Evolutionary conservation across 345 rosid genomes (phyloP), one percentile per base, ranked within the genome.

Genomic region (Garcia nutans): DNA sequence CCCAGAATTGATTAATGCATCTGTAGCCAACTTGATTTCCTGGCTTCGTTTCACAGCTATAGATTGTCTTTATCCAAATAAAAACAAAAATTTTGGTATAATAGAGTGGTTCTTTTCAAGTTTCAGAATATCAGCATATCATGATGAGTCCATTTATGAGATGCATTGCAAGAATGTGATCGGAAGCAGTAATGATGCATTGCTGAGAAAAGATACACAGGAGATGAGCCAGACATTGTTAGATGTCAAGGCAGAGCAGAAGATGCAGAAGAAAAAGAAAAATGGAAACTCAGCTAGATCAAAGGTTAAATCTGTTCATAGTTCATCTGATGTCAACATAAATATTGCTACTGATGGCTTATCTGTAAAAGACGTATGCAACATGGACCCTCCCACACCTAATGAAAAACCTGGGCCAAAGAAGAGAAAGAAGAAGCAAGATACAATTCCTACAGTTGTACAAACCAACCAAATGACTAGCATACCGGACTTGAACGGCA

Each of bases 101-200:
- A 57, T 73, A n/a, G 95, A 86, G 73, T 88, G 93, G 96, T 89
- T 95, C 86, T 90, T 92, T 83, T 87, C 96, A 76, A 90, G 80
- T 82, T 91, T 90, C 78, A 89, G 99, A 85, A 91, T 88, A 70
- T 91, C 89, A 0, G 76, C 70, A 63, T 89, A 79, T 82, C 94
- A 82, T 64, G 97, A 92, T 57, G 92, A 89, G 78, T 84, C 81
- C 65, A 81, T 87, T 72, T 81, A 86, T 70, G 94, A 88, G 82
- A 83, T 59, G 84, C 80, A 85, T 82, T 89, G 84, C 84, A 86
- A 81, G 87, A 88, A 74, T 77, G 63, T 78, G 78, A 85, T 84
- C 75, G 86, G 76, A 65, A 80, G 73, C 70, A 79, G 52, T 37
- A 76, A 84, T 66, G 81, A 80, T 73, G 57, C 70, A 10, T 17